Percentiles rank a stretch among this genome's conserved stretches.
Conservation (phyloP, 106 monocot species). For the Cymbidium sinense region DNA sequence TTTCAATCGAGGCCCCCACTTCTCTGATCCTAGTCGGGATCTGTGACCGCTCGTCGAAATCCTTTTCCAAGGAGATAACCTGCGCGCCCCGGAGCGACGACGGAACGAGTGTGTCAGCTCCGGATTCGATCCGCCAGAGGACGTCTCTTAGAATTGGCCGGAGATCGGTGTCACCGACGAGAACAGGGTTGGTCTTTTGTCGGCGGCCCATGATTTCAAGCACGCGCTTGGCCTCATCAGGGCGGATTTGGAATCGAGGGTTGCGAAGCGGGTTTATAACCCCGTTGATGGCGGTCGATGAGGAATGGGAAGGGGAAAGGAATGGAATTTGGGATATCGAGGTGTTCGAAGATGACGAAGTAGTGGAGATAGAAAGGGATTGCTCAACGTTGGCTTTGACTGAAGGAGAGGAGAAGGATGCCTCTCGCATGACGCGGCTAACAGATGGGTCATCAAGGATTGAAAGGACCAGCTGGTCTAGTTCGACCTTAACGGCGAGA, state of each 20-base stretch:
- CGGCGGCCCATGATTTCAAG: conserved; percentile 33
- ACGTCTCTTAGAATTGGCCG: conserved; percentile 31
- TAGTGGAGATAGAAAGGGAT: conserved; percentile 28
- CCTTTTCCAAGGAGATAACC: conserved; percentile 30
- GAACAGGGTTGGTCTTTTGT: conserved; percentile 52
- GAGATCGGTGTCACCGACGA: conserved; percentile 55
- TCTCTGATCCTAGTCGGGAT: conserved; percentile 26
- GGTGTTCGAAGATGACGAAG: neutral
- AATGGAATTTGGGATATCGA: neutral
- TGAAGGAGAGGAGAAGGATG: conserved; percentile 58
- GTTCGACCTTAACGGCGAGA: conserved; percentile 76
- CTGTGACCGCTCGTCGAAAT: conserved; percentile 15
- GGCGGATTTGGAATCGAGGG: neutral
- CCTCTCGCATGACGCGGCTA: conserved; percentile 84
- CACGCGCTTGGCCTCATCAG: conserved; percentile 5
- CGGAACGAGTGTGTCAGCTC: neutral
- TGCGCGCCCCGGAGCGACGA: neutral
- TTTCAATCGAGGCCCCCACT: conserved; percentile 11
- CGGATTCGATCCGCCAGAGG: conserved; percentile 23
- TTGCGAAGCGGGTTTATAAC: neutral
- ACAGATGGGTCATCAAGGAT: conserved; percentile 85
- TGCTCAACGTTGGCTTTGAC: conserved; percentile 64
- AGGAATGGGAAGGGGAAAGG: neutral
- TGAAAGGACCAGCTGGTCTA: conserved; percentile 67
- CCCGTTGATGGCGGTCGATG: neutral